phyloP scores from a whole-genome alignment of 495 filamentous ascomycete genomes.

The Aspergillus ellipticus region DNA sequence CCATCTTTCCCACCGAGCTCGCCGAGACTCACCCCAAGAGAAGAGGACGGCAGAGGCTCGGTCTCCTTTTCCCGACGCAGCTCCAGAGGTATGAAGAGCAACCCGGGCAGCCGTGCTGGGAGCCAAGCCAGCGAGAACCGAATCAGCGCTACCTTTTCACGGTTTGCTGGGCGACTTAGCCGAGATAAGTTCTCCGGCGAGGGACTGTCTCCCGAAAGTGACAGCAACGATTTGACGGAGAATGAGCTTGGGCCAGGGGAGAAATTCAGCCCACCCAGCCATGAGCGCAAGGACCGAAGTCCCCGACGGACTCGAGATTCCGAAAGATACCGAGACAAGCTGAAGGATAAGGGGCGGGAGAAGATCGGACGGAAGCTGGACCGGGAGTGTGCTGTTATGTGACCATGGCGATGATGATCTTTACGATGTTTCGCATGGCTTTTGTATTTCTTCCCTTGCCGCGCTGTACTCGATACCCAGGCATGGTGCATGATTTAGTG shows the following conservation, averaged over 20 bases:
- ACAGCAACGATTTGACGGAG: slow-evolving; percentile 30
- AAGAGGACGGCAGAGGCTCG: slow-evolving; percentile 48
- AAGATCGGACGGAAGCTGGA: slow-evolving; percentile 55
- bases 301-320: slow-evolving; percentile 27
- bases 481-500: slow-evolving; percentile 2
- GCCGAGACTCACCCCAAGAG: slow-evolving; percentile 41
- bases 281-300: slow-evolving; percentile 31
- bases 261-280: slow-evolving; percentile 17
- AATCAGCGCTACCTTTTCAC: slow-evolving; percentile 62
- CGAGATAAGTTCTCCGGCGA: slow-evolving; percentile 38
- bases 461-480: slow-evolving; percentile 6
- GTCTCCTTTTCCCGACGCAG: slow-evolving; percentile 55
- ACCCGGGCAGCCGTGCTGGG: slow-evolving; percentile 60
- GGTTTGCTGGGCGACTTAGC: slow-evolving; percentile 54
- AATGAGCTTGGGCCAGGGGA: slow-evolving; percentile 30
- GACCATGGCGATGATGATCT: slow-evolving; percentile 5
- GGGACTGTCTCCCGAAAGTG: slow-evolving; percentile 24
- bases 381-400: slow-evolving; percentile 58
- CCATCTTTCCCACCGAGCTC: slow-evolving; percentile 46
- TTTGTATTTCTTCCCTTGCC: not conserved
- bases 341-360: slow-evolving; percentile 42
- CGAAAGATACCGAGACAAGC: slow-evolving; percentile 24
- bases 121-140: slow-evolving; percentile 66
- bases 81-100: slow-evolving; percentile 52
- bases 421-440: not conserved